Evolutionary conservation across 176 grass and related monocot species (phyloP).

Genomic region (Tillandsia leiboldiana): DNA sequence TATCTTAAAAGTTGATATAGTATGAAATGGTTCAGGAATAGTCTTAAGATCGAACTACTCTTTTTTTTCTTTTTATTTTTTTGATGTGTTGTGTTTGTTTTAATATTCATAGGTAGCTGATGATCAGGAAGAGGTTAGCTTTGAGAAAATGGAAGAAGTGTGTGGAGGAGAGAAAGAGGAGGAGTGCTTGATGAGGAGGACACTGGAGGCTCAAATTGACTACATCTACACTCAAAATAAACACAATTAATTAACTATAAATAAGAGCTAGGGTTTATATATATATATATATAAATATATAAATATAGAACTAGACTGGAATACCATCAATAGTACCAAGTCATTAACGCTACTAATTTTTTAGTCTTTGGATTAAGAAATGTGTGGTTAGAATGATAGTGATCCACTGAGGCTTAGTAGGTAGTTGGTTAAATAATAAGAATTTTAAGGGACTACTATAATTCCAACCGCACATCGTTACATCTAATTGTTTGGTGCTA

Average conservation of each 20-base stretch:
- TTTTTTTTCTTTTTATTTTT: background rate
- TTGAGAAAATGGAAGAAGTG: constrained; percentile 13
- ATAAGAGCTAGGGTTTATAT: no score
- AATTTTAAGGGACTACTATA: no score
- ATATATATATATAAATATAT: no score
- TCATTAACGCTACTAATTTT: no score
- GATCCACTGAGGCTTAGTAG: no score
- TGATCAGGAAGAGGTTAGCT: background rate
- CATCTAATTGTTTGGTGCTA: no score
- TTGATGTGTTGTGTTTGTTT: background rate
- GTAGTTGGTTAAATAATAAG: no score
- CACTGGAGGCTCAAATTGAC: constrained; percentile 42
- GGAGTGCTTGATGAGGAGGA: constrained; percentile 50
- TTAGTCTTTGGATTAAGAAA: no score
- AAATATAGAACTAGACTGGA: no score
- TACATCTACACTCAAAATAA: constrained; percentile 65
- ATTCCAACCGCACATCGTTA: no score
- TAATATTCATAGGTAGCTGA: background rate
- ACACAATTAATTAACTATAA: constrained; percentile 29
- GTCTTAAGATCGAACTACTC: background rate
- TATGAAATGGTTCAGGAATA: background rate
- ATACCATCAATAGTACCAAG: no score
- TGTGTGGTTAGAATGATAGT: no score
- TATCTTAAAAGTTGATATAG: constrained; percentile 17
- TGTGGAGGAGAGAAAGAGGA: constrained; percentile 13